Percentiles rank a stretch among this genome's conserved stretches.
phyloP scores from a whole-genome alignment of 2,329 filamentous ascomycete species.

The Zarea fungicola region DNA sequence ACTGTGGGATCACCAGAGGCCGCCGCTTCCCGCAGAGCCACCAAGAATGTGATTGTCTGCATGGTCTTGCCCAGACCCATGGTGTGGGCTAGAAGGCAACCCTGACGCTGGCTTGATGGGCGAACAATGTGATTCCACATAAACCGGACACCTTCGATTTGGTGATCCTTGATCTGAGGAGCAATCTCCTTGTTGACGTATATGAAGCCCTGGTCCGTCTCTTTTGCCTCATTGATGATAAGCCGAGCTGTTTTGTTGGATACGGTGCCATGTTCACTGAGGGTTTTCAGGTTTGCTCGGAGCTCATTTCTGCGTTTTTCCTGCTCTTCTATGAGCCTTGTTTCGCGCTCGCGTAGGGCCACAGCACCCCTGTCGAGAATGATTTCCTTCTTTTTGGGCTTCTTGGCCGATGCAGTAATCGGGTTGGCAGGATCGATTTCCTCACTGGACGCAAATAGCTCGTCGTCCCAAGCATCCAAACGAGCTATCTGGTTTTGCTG shows the following conservation, averaged over 20 bases:
- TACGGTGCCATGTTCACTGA: slow-evolving; percentile 35
- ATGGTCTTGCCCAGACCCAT: slow-evolving; percentile 94
- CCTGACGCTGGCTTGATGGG: slow-evolving; percentile 54
- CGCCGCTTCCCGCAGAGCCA: slow-evolving; percentile 64
- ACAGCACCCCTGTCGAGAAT: slow-evolving; percentile 35
- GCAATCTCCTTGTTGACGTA: slow-evolving; percentile 62
- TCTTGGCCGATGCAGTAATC: background rate
- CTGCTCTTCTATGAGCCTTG: slow-evolving; percentile 48
- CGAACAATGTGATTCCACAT: slow-evolving; percentile 80
- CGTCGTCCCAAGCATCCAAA: slow-evolving; percentile 19
- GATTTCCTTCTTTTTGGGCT: slow-evolving; percentile 25
- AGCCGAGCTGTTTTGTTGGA: slow-evolving; percentile 44
- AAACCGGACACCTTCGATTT: slow-evolving; percentile 76
- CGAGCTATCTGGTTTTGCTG: slow-evolving; percentile 29
- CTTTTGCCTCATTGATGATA: slow-evolving; percentile 62
- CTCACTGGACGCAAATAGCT: slow-evolving; percentile 17
- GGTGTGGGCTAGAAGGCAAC: slow-evolving; percentile 78
- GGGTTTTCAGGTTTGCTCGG: slow-evolving; percentile 32
- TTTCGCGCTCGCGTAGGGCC: slow-evolving; percentile 51
- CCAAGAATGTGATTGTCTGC: slow-evolving; percentile 80
- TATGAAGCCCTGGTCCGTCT: slow-evolving; percentile 51
- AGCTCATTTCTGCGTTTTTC: slow-evolving; percentile 46
- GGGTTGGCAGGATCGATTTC: slow-evolving; percentile 11
- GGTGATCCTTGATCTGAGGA: slow-evolving; percentile 67
- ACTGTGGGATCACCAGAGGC: slow-evolving; percentile 53